phyloP scores from a whole-genome alignment of 768 basidiomycete species.

The Xanthoconium stramineum region DNA sequence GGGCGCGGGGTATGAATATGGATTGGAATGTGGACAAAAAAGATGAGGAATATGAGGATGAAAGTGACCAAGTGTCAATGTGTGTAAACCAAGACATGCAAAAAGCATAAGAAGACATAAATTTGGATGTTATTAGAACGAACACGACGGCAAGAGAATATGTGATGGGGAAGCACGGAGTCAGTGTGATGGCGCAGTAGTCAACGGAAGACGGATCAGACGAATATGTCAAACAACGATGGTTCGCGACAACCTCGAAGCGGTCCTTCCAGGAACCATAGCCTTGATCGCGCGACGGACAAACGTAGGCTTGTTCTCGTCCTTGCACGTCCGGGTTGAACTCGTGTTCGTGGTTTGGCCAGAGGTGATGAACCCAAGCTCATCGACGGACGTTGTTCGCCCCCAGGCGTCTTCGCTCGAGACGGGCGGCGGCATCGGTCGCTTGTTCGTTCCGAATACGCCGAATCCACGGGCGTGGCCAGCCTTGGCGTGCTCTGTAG shows the following conservation, averaged over 20 bases:
- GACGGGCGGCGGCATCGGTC: slow-evolving; percentile 67
- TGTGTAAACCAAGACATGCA: slow-evolving; percentile 2
- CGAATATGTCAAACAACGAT: slow-evolving; percentile 19
- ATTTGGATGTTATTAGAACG: slow-evolving; percentile 16
- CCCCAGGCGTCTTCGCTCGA: slow-evolving; percentile 59
- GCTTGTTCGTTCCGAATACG: slow-evolving; percentile 36
- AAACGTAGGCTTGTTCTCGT: slow-evolving; percentile 47
- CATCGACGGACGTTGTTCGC: slow-evolving; percentile 54
- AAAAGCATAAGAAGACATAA: slow-evolving; percentile 16
- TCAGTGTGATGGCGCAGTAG: neutral
- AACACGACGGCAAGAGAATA: neutral
- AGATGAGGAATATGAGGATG: slow-evolving; percentile 23
- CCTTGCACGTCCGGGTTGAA: slow-evolving; percentile 35
- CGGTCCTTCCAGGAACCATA: slow-evolving; percentile 63
- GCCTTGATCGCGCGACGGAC: slow-evolving; percentile 75
- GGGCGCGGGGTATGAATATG: too few species aligned
- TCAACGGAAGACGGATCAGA: neutral
- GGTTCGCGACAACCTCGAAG: slow-evolving; percentile 47
- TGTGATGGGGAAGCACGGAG: neutral
- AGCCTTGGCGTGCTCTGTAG: slow-evolving; percentile 19
- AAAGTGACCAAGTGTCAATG: slow-evolving; percentile 12
- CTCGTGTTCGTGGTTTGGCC: slow-evolving; percentile 23
- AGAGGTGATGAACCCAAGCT: slow-evolving; percentile 55
- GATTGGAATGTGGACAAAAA: too few species aligned
- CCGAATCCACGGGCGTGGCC: slow-evolving; percentile 25